Evolutionary conservation across 2,329 filamentous ascomycete species (phyloP), one percentile per base, ranked within the genome.

Genomic region (Nemania bipapillata): DNA sequence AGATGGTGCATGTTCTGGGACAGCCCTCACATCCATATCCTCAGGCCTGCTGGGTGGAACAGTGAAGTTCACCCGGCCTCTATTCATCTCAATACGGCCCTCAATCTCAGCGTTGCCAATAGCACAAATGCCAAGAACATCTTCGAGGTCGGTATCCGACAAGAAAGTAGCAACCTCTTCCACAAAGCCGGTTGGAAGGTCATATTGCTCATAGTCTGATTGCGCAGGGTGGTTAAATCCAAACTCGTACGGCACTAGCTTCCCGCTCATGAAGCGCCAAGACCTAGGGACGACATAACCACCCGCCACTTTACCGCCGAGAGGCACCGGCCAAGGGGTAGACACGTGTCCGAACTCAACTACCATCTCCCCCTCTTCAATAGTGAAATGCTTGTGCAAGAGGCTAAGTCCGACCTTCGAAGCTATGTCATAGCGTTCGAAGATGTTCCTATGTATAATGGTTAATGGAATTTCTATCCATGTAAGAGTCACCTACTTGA

Each of bases 211-310:
- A 32, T 67, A 63, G 11, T 64, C 60, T 2, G 60, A 59, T 28
- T 67, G 55, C 12, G 65, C 65, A 32, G 65, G 65, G 50, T 67
- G 65, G n/a, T 67, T 63, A 32, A 67, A 63, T n/a, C 65, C 59
- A 12, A 64, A 59, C 26, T 64, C 65, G 17, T 63, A 59, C 11
- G 65, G 65, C 47, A 60, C 65, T 20, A 59, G 22, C 49, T 64
- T 54, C 5, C 65, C 28, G 11, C 20, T 42, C 37, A 64, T 49
- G 47, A 67, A 64, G 8, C 65, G 42, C 65, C 65, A 67, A 20
- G 65, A 64, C 28, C 65, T 67, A 7, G 65, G 65, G 17, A 67
- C 60, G 20, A 67, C 65, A 45, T 64, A 17, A n/a, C 65, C 60
- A 37, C 65, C 65, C 4, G 60, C 65, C 30, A 67, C 65, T 54